These are phyloP conservation scores for Agastache rugosa DNA, from an alignment of 257 asterid genomes.

Conservation along the genomic window DNA sequence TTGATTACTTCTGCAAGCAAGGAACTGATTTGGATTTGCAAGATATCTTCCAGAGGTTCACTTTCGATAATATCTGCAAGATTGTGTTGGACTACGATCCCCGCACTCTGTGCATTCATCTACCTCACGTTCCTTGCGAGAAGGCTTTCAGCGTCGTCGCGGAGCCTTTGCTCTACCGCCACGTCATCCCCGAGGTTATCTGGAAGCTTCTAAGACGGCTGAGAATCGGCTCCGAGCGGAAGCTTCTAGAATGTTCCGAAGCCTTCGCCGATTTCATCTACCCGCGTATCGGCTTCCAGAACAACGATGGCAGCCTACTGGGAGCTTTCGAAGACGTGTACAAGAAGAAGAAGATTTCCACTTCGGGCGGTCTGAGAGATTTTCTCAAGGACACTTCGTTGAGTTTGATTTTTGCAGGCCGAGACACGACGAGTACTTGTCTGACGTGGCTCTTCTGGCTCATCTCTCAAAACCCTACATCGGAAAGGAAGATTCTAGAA, in stretches of 20 bases:
- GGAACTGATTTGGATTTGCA: conserved; percentile 21
- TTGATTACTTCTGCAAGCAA: background rate
- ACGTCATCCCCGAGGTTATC: conserved; percentile 20
- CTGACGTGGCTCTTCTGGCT: conserved; percentile 50
- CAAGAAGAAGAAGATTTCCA: background rate
- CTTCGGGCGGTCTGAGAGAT: background rate
- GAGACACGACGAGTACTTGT: conserved; percentile 43
- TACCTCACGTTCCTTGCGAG: conserved; percentile 20
- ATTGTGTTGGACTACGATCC: conserved; percentile 30
- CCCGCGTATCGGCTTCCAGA: background rate
- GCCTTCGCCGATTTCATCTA: conserved; percentile 19
- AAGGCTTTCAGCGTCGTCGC: conserved; percentile 19
- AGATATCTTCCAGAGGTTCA: conserved; percentile 32
- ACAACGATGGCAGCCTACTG: background rate
- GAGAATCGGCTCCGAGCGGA: conserved; percentile 11
- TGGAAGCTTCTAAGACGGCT: conserved; percentile 29
- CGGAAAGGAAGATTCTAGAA: conserved; percentile 37
- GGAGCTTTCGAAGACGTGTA: conserved; percentile 30
- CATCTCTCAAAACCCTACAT: conserved; percentile 31
- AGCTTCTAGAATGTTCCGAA: background rate
- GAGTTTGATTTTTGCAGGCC: conserved; percentile 37
- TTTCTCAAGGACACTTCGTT: conserved; percentile 43
- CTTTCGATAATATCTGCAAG: conserved; percentile 30
- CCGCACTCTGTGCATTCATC: background rate
- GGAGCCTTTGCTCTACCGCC: conserved; percentile 27